Evolutionary conservation across 2,329 filamentous ascomycete species (phyloP).

Genomic region (Cyphellophora attinorum): DNA sequence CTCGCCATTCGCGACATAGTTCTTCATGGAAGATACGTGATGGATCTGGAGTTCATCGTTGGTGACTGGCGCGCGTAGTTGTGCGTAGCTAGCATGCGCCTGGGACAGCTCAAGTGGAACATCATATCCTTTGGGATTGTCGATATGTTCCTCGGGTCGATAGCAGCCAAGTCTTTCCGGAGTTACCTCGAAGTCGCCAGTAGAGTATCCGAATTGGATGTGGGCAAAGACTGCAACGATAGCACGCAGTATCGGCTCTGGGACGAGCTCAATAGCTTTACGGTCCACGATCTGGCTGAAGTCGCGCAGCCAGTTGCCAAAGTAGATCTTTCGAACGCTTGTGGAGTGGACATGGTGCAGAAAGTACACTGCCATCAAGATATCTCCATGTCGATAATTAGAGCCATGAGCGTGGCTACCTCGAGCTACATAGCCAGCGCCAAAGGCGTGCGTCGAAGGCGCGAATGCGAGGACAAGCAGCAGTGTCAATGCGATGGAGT

Average conservation of each 20-base stretch:
- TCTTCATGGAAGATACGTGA: no score
- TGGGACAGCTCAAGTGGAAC: no score
- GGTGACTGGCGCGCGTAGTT: no score
- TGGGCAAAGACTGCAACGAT: constrained; percentile 47
- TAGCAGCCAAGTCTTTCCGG: constrained; percentile 41
- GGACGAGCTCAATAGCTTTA: constrained; percentile 43
- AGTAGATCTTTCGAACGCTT: constrained; percentile 33
- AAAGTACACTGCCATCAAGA: constrained; percentile 27
- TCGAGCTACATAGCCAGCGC: no score
- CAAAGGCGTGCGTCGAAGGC: no score
- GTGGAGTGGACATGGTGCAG: constrained; percentile 24
- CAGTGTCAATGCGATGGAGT: no score
- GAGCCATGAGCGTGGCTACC: constrained; percentile 64
- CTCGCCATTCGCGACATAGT: no score
- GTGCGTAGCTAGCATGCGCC: no score
- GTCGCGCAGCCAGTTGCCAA: constrained; percentile 39
- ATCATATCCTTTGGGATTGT: constrained; percentile 62
- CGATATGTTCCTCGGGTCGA: constrained; percentile 44
- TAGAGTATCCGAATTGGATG: constrained; percentile 48
- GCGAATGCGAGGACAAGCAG: no score
- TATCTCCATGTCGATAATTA: constrained; percentile 83
- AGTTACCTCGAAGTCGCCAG: constrained; percentile 48
- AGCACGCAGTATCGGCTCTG: constrained; percentile 43
- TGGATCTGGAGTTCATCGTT: no score
- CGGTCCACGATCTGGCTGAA: constrained; percentile 48